A percentile compares a stretch with the other conserved stretches of the same genome.
Conservation (phyloP, 345 rosid species). For the Geranium brycei region DNA sequence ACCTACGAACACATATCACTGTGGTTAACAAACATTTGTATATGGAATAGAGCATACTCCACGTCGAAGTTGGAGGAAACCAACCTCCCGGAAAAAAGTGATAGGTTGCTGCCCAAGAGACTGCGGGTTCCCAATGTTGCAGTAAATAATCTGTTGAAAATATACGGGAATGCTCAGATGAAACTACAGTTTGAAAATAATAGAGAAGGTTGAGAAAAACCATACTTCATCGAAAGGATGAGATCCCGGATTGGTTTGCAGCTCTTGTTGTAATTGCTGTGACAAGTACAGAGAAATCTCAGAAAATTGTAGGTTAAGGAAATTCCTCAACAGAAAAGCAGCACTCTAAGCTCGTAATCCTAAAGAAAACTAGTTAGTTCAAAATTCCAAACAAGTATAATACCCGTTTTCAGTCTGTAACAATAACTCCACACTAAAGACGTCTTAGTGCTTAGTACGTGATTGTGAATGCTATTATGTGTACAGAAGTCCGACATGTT, state of each 20-base stretch:
- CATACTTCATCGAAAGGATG: constrained; percentile 81
- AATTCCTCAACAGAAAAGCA: too few species aligned
- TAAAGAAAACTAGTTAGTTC: not conserved
- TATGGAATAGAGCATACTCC: not conserved
- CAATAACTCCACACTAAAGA: too few species aligned
- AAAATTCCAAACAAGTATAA: not conserved
- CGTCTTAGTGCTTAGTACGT: too few species aligned
- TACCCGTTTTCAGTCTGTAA: too few species aligned
- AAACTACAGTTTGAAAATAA: not conserved
- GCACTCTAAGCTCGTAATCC: not conserved
- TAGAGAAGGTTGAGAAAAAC: not conserved
- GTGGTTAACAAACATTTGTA: not conserved
- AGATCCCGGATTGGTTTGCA: constrained; percentile 50
- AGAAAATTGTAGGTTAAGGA: not conserved
- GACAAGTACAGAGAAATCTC: not conserved
- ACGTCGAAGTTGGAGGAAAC: constrained; percentile 1
- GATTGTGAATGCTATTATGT: too few species aligned
- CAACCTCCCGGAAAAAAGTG: constrained; percentile 88
- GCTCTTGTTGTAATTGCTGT: constrained; percentile 69
- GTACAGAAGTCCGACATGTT: constrained; percentile 1
- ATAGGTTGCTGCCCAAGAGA: constrained; percentile 92
- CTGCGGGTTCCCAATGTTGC: constrained; percentile 94
- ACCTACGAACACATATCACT: constrained; percentile 36
- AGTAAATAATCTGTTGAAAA: constrained; percentile 58
- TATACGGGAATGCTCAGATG: not conserved